Evolutionary conservation across 345 rosid genomes (phyloP).

Genomic region (Alliaria petiolata): DNA sequence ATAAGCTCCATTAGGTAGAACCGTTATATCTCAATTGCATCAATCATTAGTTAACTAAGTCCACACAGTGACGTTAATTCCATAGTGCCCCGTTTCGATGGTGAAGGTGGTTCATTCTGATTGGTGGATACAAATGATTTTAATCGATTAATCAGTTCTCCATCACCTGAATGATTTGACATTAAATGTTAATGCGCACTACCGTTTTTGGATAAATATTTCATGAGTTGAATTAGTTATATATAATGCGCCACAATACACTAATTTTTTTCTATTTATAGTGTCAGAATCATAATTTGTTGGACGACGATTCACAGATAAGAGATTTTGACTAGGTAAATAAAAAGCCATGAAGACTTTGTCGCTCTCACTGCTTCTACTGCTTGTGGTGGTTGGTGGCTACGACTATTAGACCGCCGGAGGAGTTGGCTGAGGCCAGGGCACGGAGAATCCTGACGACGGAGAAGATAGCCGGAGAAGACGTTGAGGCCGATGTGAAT

Average conservation of each 20-base stretch:
- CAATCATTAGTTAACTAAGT: background rate
- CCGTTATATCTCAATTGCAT: background rate
- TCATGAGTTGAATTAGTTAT: background rate
- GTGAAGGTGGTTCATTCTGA: slow-evolving; percentile 18
- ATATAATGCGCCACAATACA: background rate
- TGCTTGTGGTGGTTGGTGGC: background rate
- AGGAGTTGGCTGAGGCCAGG: background rate
- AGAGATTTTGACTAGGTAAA: background rate
- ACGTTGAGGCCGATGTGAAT: slow-evolving; percentile 16
- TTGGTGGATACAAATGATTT: background rate
- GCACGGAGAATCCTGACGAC: background rate
- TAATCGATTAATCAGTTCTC: background rate
- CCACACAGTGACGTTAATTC: background rate
- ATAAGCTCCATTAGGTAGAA: background rate
- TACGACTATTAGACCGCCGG: background rate
- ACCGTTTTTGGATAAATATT: background rate
- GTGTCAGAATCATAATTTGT: background rate
- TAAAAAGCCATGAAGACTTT: slow-evolving; percentile 4
- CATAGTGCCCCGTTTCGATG: slow-evolving; percentile 9
- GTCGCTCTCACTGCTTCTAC: background rate
- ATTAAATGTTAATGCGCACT: slow-evolving; percentile 2
- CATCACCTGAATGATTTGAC: slow-evolving; percentile 18
- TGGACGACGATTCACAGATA: background rate
- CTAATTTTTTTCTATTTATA: background rate
- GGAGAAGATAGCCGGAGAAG: background rate